Evolutionary conservation across 495 filamentous ascomycete species (phyloP).

Genomic region (Niebla homalea): DNA sequence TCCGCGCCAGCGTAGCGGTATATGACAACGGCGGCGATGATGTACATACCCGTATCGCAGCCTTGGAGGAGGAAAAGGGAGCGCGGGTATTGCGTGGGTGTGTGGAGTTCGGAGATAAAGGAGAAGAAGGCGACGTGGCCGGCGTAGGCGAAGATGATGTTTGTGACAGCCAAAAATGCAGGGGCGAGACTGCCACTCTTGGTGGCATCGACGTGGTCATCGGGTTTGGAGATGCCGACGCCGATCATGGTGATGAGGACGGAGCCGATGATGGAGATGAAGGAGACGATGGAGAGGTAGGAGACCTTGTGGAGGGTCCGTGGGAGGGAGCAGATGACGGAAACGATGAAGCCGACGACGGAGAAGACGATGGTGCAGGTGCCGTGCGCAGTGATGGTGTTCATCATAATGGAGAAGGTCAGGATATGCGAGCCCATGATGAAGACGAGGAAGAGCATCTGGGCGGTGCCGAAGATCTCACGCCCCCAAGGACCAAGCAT

Average conservation of each 20-base stretch:
- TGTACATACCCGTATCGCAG: conserved; percentile 54
- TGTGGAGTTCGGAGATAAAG: conserved; percentile 66
- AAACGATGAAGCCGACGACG: conserved; percentile 49
- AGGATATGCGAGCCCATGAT: conserved; percentile 65
- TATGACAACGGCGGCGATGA: conserved; percentile 32
- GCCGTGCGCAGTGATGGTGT: conserved; percentile 47
- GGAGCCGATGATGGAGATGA: conserved; percentile 48
- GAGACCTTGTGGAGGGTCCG: conserved; percentile 46
- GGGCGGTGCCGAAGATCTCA: conserved; percentile 48
- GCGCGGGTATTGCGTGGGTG: conserved; percentile 52
- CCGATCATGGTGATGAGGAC: conserved; percentile 60
- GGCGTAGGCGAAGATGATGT: conserved; percentile 37
- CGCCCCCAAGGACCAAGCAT: conserved; percentile 49
- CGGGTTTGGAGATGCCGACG: conserved; percentile 34
- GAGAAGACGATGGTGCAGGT: conserved; percentile 57
- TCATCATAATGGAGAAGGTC: conserved; percentile 60
- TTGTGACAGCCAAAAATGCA: conserved; percentile 32
- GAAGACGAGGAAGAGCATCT: conserved; percentile 58
- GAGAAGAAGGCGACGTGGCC: conserved; percentile 62
- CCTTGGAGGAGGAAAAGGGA: conserved; percentile 50
- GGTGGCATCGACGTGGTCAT: conserved; percentile 13
- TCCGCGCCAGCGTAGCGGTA: conserved; percentile 58
- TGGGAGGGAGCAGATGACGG: conserved; percentile 48
- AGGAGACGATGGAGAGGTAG: conserved; percentile 52
- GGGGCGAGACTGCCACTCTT: conserved; percentile 7